phyloP scores from a whole-genome alignment of 1,139 yeast species.

The Kluyveromyces sp. region DNA sequence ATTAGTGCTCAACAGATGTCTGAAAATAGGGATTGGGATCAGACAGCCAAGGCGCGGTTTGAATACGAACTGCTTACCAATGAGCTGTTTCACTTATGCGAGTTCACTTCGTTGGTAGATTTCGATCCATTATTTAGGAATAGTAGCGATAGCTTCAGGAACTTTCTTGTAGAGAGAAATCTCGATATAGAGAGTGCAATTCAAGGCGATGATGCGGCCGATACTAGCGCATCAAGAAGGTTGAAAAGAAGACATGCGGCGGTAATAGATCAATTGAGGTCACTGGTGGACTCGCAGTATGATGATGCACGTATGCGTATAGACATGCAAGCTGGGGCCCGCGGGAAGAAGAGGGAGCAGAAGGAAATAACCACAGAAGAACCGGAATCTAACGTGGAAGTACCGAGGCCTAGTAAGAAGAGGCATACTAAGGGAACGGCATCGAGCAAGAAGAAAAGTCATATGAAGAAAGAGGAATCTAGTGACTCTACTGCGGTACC shows the following conservation, averaged over 20 bases:
- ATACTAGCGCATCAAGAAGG: constrained; percentile 9
- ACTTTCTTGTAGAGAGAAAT: constrained; percentile 21
- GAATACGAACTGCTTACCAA: constrained; percentile 32
- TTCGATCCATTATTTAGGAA: constrained; percentile 30
- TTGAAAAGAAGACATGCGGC: constrained; percentile 21
- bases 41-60: constrained; percentile 27
- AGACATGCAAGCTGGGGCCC: background rate
- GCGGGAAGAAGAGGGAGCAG: background rate
- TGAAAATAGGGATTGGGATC: constrained; percentile 9
- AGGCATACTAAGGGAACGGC: background rate
- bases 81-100: constrained; percentile 38
- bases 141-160: constrained; percentile 23
- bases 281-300: constrained; percentile 16
- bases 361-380: background rate
- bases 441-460: background rate
- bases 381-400: background rate
- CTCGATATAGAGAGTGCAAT: constrained; percentile 11
- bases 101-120: constrained; percentile 34
- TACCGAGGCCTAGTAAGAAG: constrained; percentile 4
- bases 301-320: background rate
- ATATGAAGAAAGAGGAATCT: background rate
- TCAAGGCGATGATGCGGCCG: constrained; percentile 4
- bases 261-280: constrained; percentile 5
- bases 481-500: background rate
- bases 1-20: constrained; percentile 1